Evolutionary conservation across 768 basidiomycete genomes (phyloP).

Genomic region (Auriscalpium vulgare): DNA sequence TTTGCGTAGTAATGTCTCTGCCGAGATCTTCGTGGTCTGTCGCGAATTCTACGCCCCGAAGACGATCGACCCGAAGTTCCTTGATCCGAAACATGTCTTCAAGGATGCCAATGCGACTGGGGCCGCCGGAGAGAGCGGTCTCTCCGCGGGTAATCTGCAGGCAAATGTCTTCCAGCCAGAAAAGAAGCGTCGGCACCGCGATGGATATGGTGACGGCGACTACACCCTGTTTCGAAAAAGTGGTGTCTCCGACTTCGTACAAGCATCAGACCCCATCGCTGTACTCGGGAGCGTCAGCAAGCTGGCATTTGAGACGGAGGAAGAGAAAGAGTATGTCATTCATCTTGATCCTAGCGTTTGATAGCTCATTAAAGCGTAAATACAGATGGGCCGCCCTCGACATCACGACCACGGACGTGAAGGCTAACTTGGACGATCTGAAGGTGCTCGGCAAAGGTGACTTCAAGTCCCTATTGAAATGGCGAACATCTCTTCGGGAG

Average conservation of each 20-base stretch:
- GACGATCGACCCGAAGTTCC: conserved; percentile 94
- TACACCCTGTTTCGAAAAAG: conserved; percentile 80
- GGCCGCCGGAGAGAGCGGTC: conserved; percentile 40
- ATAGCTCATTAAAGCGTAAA: no score
- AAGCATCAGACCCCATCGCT: conserved; percentile 61
- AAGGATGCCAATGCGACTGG: conserved; percentile 66
- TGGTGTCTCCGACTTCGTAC: conserved; percentile 65
- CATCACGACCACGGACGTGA: conserved; percentile 72
- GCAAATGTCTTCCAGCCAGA: conserved; percentile 96
- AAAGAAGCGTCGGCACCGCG: conserved; percentile 88
- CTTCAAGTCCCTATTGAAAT: conserved; percentile 88
- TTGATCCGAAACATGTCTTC: conserved; percentile 97
- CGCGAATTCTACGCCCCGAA: conserved; percentile 91
- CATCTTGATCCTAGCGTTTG: no score
- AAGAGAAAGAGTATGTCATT: conserved; percentile 67
- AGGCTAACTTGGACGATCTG: conserved; percentile 80
- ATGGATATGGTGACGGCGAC: conserved; percentile 93
- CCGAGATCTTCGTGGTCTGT: conserved; percentile 99
- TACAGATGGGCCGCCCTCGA: conserved; percentile 64
- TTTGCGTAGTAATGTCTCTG: conserved; percentile 81
- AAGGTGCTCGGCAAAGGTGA: conserved; percentile 98
- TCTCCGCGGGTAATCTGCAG: conserved; percentile 58
- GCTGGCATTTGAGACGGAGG: conserved; percentile 70
- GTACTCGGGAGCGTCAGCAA: conserved; percentile 73
- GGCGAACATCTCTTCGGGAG: conserved; percentile 81